phyloP scores from a whole-genome alignment of 2,329 filamentous ascomycete species.

The Botryotinia globosa region DNA sequence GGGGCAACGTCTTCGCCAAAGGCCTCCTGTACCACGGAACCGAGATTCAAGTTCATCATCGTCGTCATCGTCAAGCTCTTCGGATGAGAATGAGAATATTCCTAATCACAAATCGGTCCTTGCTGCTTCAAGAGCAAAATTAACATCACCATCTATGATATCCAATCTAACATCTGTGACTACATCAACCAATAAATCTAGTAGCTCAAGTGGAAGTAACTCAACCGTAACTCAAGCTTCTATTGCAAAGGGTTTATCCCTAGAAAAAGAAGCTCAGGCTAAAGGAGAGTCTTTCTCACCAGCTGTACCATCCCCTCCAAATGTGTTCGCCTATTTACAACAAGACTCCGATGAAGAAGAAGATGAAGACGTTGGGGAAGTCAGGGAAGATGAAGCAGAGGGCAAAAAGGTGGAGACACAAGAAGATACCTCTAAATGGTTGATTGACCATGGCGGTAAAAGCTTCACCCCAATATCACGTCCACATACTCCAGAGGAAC shows the following conservation, averaged over 20 bases:
- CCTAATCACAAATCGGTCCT: slow-evolving; percentile 32
- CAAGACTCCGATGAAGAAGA: slow-evolving; percentile 23
- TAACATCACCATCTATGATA: slow-evolving; percentile 38
- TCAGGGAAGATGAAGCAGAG: neutral
- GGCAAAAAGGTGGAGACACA: slow-evolving; percentile 12
- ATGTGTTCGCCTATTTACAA: slow-evolving; percentile 36
- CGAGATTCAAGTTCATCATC: slow-evolving; percentile 28
- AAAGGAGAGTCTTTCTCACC: slow-evolving; percentile 32
- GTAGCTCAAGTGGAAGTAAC: slow-evolving; percentile 43
- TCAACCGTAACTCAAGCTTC: slow-evolving; percentile 43
- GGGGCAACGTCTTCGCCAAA: slow-evolving; percentile 24
- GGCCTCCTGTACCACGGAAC: slow-evolving; percentile 25
- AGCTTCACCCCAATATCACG: neutral
- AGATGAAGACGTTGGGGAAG: neutral
- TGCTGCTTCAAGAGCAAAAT: slow-evolving; percentile 30
- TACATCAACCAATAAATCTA: slow-evolving; percentile 39
- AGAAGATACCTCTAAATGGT: slow-evolving; percentile 26
- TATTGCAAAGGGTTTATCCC: slow-evolving; percentile 29
- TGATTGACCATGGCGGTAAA: slow-evolving; percentile 11
- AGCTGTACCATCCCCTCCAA: slow-evolving; percentile 35
- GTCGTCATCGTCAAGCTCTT: slow-evolving; percentile 28
- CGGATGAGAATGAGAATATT: slow-evolving; percentile 30
- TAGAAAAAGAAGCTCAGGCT: slow-evolving; percentile 26
- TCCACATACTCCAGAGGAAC: slow-evolving; percentile 30
- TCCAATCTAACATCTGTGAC: slow-evolving; percentile 38